Base-by-base conservation (phyloP, 2,329 filamentous ascomycete species). In the Ophiosphaerella narmari region DNA sequence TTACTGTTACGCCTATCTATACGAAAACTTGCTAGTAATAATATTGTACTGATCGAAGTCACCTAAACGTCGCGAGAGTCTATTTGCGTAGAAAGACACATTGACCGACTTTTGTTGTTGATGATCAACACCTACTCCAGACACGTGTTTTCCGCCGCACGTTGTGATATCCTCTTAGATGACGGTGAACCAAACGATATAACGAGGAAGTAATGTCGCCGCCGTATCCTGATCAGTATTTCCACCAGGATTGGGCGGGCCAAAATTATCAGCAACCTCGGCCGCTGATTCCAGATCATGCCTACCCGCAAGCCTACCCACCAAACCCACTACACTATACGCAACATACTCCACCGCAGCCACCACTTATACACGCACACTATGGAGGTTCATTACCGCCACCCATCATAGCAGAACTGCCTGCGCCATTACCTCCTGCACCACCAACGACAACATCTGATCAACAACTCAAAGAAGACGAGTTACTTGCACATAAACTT, bases 401-500 rank as follows among this genome's bases (percentile, higher is more conserved):
- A 7, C 50, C 55, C 7, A 13, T 60, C 1, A 59, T 70, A 31
- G 65, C 67, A 40, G 68, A 71, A 45, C 53, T 72, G 5, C 61
- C 65, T 14, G 64, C 67, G 2, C 59, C 66, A 6, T 39, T 65
- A 24, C 65, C 67, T n/a, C 39, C 58, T 31, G 61, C 58, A 12
- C 66, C 63, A 32, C 55, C 50, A 13, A 70, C 65, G 7, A 57
- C 58, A 12, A 69, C 67, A 11, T 36, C 67, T 3, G 45, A 57
- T n/a, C 52, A 65, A 42, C 67, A 72, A 29, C 36, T 71, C 23
- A 67, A 50, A 18, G 60, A 70, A 33, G 68, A 72, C 49, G 64
- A 67, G 49, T 45, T 60, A 21, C 56, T 72, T 7, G 68, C 68
- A 16, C 62, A 56, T 26, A 63, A 55, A 39, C 48, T 72, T 11